Conservation (phyloP, 768 basidiomycete genomes). For the Boletus huronensis region DNA sequence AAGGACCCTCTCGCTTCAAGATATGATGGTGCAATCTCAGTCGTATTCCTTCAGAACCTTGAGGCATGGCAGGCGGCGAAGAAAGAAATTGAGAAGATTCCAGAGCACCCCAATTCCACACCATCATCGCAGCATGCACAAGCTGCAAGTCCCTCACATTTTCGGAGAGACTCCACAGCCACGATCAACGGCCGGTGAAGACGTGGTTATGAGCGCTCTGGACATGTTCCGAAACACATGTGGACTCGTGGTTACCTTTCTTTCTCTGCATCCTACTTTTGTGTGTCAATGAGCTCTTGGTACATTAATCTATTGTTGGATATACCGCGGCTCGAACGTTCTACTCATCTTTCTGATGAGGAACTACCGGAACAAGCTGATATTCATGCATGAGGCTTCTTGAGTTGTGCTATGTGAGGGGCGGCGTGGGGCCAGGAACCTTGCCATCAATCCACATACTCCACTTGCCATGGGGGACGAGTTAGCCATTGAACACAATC, state of each 20-base stretch:
- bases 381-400: constrained; percentile 8
- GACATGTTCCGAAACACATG: constrained; percentile 6
- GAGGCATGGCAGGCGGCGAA: constrained; percentile 97
- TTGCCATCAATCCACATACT: constrained; percentile 1
- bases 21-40: constrained; percentile 13
- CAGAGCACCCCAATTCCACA: constrained; percentile 79
- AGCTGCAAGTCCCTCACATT: constrained; percentile 35
- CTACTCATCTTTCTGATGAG: constrained; percentile 8
- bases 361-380: background rate
- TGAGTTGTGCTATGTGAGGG: background rate
- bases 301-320: constrained; percentile 22
- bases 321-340: constrained; percentile 17
- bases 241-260: constrained; percentile 10
- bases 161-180: constrained; percentile 63
- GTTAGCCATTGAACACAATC: constrained; percentile 11
- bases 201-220: constrained; percentile 9
- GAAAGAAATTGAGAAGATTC: constrained; percentile 86
- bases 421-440: background rate
- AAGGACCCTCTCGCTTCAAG: constrained; percentile 6
- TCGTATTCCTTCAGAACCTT: constrained; percentile 62
- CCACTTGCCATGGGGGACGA: constrained; percentile 3
- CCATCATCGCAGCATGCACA: constrained; percentile 39
- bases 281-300: constrained; percentile 13
- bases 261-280: constrained; percentile 6
- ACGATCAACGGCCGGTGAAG: constrained; percentile 62